These are phyloP conservation scores for Climacium dendroides DNA, from an alignment of 225 moss, liverwort and hornwort species.

Conservation along the genomic window DNA sequence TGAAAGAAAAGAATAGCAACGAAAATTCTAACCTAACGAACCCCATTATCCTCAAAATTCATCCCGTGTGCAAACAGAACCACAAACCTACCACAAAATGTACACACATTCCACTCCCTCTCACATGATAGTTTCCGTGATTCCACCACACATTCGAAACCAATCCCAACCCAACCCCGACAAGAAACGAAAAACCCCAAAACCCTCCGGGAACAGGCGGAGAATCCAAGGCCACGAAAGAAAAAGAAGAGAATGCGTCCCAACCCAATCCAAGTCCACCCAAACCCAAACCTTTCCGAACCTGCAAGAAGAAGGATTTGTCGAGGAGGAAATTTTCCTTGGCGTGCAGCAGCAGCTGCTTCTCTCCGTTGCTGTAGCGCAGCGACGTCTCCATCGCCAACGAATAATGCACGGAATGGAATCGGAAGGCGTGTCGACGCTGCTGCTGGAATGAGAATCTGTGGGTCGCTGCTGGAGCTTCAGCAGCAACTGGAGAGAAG, in stretches of 20 bases:
- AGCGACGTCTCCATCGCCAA: conserved; percentile 83
- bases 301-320: conserved; percentile 75
- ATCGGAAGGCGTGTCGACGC: not conserved
- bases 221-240: not conserved
- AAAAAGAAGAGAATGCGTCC: too few species aligned
- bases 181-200: not conserved
- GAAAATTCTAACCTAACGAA: not conserved
- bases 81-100: not conserved
- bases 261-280: not conserved
- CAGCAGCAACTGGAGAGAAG: not conserved
- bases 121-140: not conserved
- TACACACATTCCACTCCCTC: not conserved
- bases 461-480: not conserved
- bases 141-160: not conserved
- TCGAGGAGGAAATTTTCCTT: conserved; percentile 88
- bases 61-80: not conserved
- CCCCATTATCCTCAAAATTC: not conserved
- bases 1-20: not conserved
- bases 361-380: conserved; percentile 57
- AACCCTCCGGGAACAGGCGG: not conserved
- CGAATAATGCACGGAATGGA: not conserved
- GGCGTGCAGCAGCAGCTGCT: conserved; percentile 71
- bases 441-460: not conserved
- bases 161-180: not conserved
- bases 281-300: not conserved